Evolutionary conservation across 768 basidiomycete species (phyloP), one percentile per base, ranked within the genome.

Genomic region (Tylopilus plumbeoviolaceoides): DNA sequence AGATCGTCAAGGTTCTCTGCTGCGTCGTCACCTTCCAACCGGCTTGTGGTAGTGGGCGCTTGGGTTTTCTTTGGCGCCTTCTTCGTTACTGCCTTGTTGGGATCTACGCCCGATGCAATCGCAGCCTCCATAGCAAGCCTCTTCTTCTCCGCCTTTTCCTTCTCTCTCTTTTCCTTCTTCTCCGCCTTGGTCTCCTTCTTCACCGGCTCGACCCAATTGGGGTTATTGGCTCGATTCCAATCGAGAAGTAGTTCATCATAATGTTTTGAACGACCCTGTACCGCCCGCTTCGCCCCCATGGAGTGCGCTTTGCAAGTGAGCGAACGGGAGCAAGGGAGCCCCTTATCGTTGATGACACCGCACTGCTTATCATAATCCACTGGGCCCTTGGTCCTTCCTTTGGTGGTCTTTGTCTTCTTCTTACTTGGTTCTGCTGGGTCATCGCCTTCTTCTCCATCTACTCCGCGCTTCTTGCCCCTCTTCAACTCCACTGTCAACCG

Each of bases 231-330:
- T 31, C 89, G 84, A 62, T 92, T 87, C 92, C 92, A 98, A 48
- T 98, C 95, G 23, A 91, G 78, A 17, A 95, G 78, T 4, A 99
- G 80, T 40, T 87, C 86, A 63, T 97, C 94, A 64, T 92, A 98
- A 7, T 73, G 68, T 48, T 86, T 80, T 1, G 90, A 89, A 5
- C 95, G 90, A 31, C 91, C 91, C 56, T 81, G 79, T 1, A 99
- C 95, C 9, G 89, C 83, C 17, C 95, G 88, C 70, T 99, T 99
- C 11, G 92, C 89, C 14, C 92, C 92, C 87, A 99, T 95, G 2
- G 91, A 88, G 67, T 99, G 95, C 6, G 95, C 92, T 71, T 99
- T 99, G 76, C 95, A 99, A 0, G 95, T 98, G 35, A 99, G 79
- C 7, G 93, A 93, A 25, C 95, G 89, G 12, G 93, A 92, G 66